phyloP scores from a whole-genome alignment of 129 eudicot genomes.

The Flaveria brownii region DNA sequence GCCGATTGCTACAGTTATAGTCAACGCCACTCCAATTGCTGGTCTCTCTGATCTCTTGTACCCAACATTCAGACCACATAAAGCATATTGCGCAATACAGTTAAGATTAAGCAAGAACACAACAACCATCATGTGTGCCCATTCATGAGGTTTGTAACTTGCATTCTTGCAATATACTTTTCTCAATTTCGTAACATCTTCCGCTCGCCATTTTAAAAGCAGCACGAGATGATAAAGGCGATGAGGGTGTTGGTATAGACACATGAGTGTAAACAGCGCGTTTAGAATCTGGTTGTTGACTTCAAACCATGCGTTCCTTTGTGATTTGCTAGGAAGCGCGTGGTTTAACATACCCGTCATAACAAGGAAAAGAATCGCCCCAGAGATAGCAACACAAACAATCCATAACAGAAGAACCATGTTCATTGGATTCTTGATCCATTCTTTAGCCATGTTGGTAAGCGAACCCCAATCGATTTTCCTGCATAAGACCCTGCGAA shows the following conservation, averaged over 20 bases:
- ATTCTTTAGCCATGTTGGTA: conserved; percentile 35
- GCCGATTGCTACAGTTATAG: conserved; percentile 50
- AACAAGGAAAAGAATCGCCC: conserved; percentile 58
- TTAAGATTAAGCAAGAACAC: conserved; percentile 47
- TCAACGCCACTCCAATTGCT: conserved; percentile 43
- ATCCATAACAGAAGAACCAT: conserved; percentile 56
- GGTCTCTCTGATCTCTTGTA: conserved; percentile 55
- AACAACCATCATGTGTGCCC: conserved; percentile 64
- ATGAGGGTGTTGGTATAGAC: conserved; percentile 60
- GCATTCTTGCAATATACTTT: conserved; percentile 52
- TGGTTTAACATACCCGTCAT: conserved; percentile 60
- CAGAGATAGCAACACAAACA: conserved; percentile 52
- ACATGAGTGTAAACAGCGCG: conserved; percentile 64
- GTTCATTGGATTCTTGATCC: conserved; percentile 56
- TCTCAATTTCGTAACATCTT: conserved; percentile 42
- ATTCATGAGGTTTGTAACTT: conserved; percentile 55
- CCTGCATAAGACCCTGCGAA: conserved; percentile 23
- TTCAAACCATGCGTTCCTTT: conserved; percentile 62
- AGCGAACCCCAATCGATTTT: conserved; percentile 42
- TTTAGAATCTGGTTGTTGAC: conserved; percentile 63
- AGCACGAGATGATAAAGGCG: conserved; percentile 57
- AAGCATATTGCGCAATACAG: conserved; percentile 62
- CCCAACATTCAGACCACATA: conserved; percentile 57
- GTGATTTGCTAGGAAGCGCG: conserved; percentile 50
- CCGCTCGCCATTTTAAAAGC: conserved; percentile 49